These are phyloP conservation scores for Friedmanniomyces endolithicus DNA, from an alignment of 495 filamentous ascomycete genomes.

Conservation along the genomic window DNA sequence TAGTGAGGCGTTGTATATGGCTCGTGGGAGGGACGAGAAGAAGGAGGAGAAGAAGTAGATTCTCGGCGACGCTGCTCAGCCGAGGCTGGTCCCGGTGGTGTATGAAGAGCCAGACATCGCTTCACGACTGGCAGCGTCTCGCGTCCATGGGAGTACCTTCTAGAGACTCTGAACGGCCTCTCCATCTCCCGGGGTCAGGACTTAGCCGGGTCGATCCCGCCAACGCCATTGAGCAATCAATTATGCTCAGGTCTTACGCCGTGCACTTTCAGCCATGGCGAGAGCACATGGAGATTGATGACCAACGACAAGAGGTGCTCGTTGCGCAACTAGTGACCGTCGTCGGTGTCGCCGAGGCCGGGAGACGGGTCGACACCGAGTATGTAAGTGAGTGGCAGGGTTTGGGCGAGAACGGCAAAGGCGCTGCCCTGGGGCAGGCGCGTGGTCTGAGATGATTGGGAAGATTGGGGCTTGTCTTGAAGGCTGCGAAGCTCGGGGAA, in stretches of 20 bases:
- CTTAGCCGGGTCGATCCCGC: not conserved
- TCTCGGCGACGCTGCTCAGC: not conserved
- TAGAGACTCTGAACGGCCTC: too few relatives aligned
- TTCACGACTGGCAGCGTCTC: not conserved
- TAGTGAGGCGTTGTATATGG: slow-evolving; percentile 7
- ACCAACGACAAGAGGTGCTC: not conserved
- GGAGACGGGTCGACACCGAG: too few relatives aligned
- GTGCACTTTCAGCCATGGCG: not conserved
- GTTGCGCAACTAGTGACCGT: not conserved
- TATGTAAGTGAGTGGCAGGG: too few relatives aligned
- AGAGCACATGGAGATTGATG: not conserved
- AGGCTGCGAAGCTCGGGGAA: too few relatives aligned
- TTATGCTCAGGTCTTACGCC: not conserved
- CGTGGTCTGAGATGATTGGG: too few relatives aligned
- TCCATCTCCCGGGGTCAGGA: not conserved
- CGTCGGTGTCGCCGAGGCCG: not conserved
- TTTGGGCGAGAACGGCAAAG: too few relatives aligned
- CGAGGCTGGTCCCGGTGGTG: not conserved
- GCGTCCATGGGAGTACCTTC: too few relatives aligned
- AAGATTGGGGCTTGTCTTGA: too few relatives aligned
- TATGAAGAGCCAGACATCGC: not conserved
- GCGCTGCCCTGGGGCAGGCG: too few relatives aligned
- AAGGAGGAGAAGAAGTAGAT: not conserved
- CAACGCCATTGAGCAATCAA: too few relatives aligned
- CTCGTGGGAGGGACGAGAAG: slow-evolving; percentile 13